Percentiles rank a stretch among this genome's conserved stretches.
Evolutionary conservation across 257 asterid species (phyloP).

Genomic region (Solanum microdontum): DNA sequence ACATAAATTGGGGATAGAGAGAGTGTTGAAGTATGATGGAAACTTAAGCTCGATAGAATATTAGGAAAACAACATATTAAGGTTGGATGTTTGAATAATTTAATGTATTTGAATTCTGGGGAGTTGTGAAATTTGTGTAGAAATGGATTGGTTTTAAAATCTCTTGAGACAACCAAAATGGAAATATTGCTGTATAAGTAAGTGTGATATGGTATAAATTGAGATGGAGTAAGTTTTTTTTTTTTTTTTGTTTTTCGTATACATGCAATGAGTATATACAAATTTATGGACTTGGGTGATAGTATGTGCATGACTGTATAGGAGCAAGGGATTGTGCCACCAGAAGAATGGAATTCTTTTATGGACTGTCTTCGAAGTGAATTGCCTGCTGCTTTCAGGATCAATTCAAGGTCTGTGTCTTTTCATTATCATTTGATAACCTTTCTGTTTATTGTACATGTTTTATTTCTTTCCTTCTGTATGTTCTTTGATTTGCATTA

Average conservation of each 20-base stretch:
- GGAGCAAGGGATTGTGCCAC: slow-evolving; percentile 58
- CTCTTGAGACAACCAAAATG: background rate
- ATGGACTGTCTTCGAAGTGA: slow-evolving; percentile 45
- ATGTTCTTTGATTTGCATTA: background rate
- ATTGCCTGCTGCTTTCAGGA: slow-evolving; percentile 81
- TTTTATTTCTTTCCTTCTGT: background rate
- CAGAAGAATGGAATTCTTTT: slow-evolving; percentile 66
- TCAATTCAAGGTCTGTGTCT: slow-evolving; percentile 51
- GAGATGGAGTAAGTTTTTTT: background rate
- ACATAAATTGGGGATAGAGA: background rate
- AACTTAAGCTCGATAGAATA: background rate
- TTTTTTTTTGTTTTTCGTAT: background rate
- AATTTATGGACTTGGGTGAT: background rate
- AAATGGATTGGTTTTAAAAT: background rate
- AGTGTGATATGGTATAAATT: background rate
- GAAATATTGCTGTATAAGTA: background rate
- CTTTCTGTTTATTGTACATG: background rate
- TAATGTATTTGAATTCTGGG: background rate
- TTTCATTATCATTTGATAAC: background rate
- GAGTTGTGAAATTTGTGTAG: background rate
- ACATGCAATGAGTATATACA: background rate
- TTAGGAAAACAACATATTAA: background rate
- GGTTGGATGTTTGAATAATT: background rate
- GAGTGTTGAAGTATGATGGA: background rate
- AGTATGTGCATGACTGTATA: background rate